Evolutionary conservation across 129 eudicot genomes (phyloP).

Genomic region (Ambrosia trifida): DNA sequence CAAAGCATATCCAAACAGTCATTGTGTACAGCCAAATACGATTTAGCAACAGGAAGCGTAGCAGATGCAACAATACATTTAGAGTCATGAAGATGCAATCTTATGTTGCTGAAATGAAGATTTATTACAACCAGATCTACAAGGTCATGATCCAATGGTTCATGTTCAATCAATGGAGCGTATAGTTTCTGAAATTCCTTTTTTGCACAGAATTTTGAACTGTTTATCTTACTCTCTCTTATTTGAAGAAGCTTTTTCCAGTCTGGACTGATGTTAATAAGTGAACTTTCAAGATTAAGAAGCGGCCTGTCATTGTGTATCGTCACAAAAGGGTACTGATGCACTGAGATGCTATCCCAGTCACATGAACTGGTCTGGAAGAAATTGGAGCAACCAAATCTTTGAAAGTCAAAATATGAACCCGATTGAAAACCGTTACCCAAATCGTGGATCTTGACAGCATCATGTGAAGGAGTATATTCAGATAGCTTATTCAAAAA

Average conservation of each 20-base stretch:
- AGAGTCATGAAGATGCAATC: slow-evolving; percentile 79
- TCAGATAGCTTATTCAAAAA: slow-evolving; percentile 54
- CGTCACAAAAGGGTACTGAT: slow-evolving; percentile 62
- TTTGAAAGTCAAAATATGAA: slow-evolving; percentile 46
- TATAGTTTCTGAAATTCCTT: slow-evolving; percentile 33
- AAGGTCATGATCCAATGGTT: slow-evolving; percentile 1
- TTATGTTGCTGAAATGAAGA: slow-evolving; percentile 48
- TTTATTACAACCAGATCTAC: slow-evolving; percentile 28
- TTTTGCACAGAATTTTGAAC: slow-evolving; percentile 30
- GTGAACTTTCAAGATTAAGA: slow-evolving; percentile 45
- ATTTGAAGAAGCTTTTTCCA: slow-evolving; percentile 47
- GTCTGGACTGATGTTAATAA: slow-evolving; percentile 41
- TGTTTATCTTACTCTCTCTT: slow-evolving; percentile 35
- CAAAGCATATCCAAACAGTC: slow-evolving; percentile 58
- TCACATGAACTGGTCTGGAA: slow-evolving; percentile 40
- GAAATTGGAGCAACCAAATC: slow-evolving; percentile 58
- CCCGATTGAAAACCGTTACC: slow-evolving; percentile 29
- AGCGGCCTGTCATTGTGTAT: slow-evolving; percentile 46
- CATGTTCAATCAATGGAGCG: slow-evolving; percentile 26
- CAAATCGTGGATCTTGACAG: slow-evolving; percentile 25
- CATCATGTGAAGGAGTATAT: slow-evolving; percentile 34
- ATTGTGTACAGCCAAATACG: slow-evolving; percentile 37
- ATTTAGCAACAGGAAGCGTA: slow-evolving; percentile 53
- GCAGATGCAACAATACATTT: slow-evolving; percentile 62
- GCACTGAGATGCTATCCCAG: slow-evolving; percentile 51